Evolutionary conservation across 345 rosid species (phyloP), one percentile per base, ranked within the genome.

Genomic region (Heritiera fomes): DNA sequence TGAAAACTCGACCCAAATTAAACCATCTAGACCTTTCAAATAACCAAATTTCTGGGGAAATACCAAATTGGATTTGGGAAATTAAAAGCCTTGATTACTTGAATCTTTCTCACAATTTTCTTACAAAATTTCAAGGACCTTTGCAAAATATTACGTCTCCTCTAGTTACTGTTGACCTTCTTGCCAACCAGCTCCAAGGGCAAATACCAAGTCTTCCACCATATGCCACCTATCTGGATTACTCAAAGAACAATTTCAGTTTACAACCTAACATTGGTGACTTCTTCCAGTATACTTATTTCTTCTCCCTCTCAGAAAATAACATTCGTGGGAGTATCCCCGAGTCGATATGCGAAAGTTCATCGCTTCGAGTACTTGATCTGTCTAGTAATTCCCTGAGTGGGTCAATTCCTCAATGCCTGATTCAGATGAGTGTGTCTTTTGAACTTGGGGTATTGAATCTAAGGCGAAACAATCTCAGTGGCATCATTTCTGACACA

Each of bases 31-130:
- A 91, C 75, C 91, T 89, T 74, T 87, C 93, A 2, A 2, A 14
- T 8, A 91, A 89, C 79, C 46, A 62, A 1, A 89, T 91, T 41
- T 15, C 3, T 13, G 88, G 89, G 41, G 3, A 6, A n/a, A 68
- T 89, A 20, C 93, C 91, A 0, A 10, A 12, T 3, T 91, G 95
- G 95, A 67, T 91, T 40, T 83, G 88, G 86, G 0, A 2, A 53
- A n/a, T 83, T 1, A 64, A 63, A 17, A 7, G 0, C 43, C 88
- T 87, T 17, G 1, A 0, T 0, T 0, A 47, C 74, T 56, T 81
- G 10, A 80, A 78, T 49, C 77, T 77, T 64, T 84, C 86, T 7
- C 20, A 3, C 4, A 84, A 78, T 50, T 28, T 61, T 6, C 78
- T 85, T 47, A 23, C 0, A 13, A 5, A 63, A 52, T n/a, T 82